These are phyloP conservation scores for Conticribra guillardii DNA, from an alignment of 108 stramenopile species.

Conservation along the genomic window DNA sequence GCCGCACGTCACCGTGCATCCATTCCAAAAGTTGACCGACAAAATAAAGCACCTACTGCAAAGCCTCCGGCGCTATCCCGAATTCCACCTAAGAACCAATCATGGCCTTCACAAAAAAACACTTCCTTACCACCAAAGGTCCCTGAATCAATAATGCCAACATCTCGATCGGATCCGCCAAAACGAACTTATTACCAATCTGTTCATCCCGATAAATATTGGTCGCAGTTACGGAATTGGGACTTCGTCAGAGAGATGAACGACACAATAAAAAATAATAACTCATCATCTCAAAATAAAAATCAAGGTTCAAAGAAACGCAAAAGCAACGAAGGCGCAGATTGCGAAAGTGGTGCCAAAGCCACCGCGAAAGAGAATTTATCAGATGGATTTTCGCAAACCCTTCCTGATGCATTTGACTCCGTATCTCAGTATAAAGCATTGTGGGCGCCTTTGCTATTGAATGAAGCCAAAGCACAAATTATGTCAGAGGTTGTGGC, in stretches of 20 bases:
- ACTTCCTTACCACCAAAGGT: background rate
- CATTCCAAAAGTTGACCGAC: slow-evolving; percentile 6
- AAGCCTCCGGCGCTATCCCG: background rate
- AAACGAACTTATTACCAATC: slow-evolving; percentile 37
- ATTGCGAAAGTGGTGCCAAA: too few relatives aligned
- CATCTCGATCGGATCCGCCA: background rate
- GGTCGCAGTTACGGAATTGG: slow-evolving; percentile 39
- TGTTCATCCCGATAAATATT: slow-evolving; percentile 49
- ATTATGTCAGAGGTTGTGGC: slow-evolving; percentile 50
- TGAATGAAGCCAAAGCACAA: slow-evolving; percentile 58
- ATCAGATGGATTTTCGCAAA: background rate
- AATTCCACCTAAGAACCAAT: background rate
- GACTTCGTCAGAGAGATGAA: slow-evolving; percentile 46
- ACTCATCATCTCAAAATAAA: slow-evolving; percentile 4
- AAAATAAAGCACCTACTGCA: background rate
- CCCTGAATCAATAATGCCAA: slow-evolving; percentile 9
- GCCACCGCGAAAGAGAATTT: background rate
- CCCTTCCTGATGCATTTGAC: slow-evolving; percentile 53
- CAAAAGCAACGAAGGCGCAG: too few relatives aligned
- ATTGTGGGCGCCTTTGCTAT: slow-evolving; percentile 51
- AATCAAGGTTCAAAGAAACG: slow-evolving; percentile 5
- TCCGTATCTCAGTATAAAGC: slow-evolving; percentile 49
- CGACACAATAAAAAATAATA: slow-evolving; percentile 25
- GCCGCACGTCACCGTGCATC: slow-evolving; percentile 10
- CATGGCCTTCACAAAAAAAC: background rate